Conservation (phyloP, 1,284 basidiomycete species). For the Grifola frondosa region DNA sequence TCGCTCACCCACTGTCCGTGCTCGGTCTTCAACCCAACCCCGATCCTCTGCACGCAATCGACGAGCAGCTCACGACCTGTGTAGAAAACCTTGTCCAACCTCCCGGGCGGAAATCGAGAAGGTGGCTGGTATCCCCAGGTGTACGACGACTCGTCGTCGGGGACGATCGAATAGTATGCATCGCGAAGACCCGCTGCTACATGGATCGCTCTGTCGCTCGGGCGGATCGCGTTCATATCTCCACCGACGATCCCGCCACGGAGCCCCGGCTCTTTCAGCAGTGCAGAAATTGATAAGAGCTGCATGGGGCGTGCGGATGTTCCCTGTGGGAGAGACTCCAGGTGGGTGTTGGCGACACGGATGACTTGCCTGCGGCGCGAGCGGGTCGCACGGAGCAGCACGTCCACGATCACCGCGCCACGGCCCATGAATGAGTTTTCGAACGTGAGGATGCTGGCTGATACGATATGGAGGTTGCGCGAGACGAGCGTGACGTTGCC, state of each 20-base stretch:
- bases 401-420: slow-evolving; percentile 56
- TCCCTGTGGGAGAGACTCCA: slow-evolving; percentile 58
- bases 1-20: slow-evolving; percentile 58
- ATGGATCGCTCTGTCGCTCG: slow-evolving; percentile 43
- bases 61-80: slow-evolving; percentile 43
- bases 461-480: slow-evolving; percentile 47
- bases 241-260: slow-evolving; percentile 62
- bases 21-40: slow-evolving; percentile 46
- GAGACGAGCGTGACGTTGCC: slow-evolving; percentile 68
- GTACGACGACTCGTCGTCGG: slow-evolving; percentile 35
- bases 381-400: slow-evolving; percentile 39
- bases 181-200: slow-evolving; percentile 50
- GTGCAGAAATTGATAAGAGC: slow-evolving; percentile 46
- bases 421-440: slow-evolving; percentile 48
- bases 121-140: slow-evolving; percentile 69
- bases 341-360: slow-evolving; percentile 66
- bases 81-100: slow-evolving; percentile 69
- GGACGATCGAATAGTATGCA: slow-evolving; percentile 44
- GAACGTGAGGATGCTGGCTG: slow-evolving; percentile 48
- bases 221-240: slow-evolving; percentile 66
- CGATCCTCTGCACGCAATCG: slow-evolving; percentile 48
- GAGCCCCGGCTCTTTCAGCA: slow-evolving; percentile 45
- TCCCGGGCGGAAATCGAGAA: slow-evolving; percentile 42
- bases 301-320: slow-evolving; percentile 48
- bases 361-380: slow-evolving; percentile 32